phyloP scores from a whole-genome alignment of 805 yeast genomes.

The Priceomyces haplophilus region DNA sequence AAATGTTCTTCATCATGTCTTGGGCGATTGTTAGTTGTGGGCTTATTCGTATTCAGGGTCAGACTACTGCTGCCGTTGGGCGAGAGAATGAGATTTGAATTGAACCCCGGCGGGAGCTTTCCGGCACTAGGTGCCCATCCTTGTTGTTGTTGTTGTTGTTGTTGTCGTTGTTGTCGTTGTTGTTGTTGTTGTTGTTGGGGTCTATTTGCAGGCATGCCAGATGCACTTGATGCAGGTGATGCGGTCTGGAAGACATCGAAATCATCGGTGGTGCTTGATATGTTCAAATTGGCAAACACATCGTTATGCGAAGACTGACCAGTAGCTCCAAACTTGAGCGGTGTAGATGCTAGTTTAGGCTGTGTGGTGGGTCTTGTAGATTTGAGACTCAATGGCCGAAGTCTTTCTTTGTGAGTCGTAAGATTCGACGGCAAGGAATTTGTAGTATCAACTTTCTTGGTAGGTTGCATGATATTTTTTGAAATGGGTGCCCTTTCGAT shows the following conservation, averaged over 20 bases:
- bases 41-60: neutral
- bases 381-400: slow-evolving; percentile 5
- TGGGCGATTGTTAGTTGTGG: slow-evolving; percentile 4
- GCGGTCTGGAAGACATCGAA: slow-evolving; percentile 28
- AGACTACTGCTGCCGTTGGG: slow-evolving; percentile 16
- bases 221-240: neutral
- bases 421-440: neutral
- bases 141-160: neutral
- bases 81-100: slow-evolving; percentile 23
- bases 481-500: slow-evolving; percentile 21
- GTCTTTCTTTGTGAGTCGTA: neutral
- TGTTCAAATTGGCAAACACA: slow-evolving; percentile 18
- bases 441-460: neutral
- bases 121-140: slow-evolving; percentile 2
- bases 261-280: slow-evolving; percentile 18
- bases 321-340: slow-evolving; percentile 25
- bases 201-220: neutral
- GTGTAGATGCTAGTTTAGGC: slow-evolving; percentile 8
- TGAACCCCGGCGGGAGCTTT: slow-evolving; percentile 34
- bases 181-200: too few relatives aligned
- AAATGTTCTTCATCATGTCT: neutral
- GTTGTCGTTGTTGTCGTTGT: too few relatives aligned
- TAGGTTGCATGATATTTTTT: slow-evolving; percentile 19
- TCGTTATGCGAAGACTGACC: slow-evolving; percentile 9
- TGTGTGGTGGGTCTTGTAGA: slow-evolving; percentile 4